Evolutionary conservation across 805 yeast species (phyloP).

Genomic region (Teunomyces pallodes): DNA sequence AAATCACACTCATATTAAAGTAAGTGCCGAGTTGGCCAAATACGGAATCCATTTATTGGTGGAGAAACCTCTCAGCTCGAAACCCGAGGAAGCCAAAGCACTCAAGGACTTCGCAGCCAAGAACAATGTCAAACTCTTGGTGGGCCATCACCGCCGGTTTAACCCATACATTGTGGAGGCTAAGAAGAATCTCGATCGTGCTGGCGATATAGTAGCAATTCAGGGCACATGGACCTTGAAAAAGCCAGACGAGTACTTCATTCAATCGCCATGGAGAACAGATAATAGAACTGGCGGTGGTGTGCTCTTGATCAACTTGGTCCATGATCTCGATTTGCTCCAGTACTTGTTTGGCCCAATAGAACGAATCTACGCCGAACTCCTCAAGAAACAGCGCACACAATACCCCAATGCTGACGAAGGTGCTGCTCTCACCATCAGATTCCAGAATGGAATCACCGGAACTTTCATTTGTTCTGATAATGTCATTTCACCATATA

Average conservation of each 20-base stretch:
- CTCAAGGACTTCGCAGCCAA: conserved; percentile 25
- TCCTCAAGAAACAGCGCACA: conserved; percentile 30
- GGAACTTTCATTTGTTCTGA: conserved; percentile 44
- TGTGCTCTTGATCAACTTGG: conserved; percentile 37
- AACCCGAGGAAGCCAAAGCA: conserved; percentile 32
- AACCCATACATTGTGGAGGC: conserved; percentile 41
- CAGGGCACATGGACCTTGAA: conserved; percentile 42
- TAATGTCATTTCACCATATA: conserved; percentile 39
- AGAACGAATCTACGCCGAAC: conserved; percentile 37
- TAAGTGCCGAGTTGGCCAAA: conserved; percentile 32
- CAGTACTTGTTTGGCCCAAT: conserved; percentile 42
- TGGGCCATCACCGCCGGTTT: conserved; percentile 44
- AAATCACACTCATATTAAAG: conserved; percentile 37
- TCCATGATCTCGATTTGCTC: conserved; percentile 42
- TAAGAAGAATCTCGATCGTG: conserved; percentile 26
- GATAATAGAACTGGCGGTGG: conserved; percentile 37
- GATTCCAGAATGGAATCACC: conserved; percentile 35
- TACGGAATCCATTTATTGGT: conserved; percentile 37
- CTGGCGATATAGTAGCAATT: conserved; percentile 35
- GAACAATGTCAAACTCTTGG: conserved; percentile 29
- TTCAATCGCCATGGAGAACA: conserved; percentile 39
- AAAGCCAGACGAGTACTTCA: conserved; percentile 34
- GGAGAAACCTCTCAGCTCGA: conserved; percentile 40
- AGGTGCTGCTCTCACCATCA: conserved; percentile 40
- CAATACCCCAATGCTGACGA: conserved; percentile 33